These are phyloP conservation scores for Dactylellina haptotyla DNA, from an alignment of 2,329 filamentous ascomycete species.

Conservation along the genomic window DNA sequence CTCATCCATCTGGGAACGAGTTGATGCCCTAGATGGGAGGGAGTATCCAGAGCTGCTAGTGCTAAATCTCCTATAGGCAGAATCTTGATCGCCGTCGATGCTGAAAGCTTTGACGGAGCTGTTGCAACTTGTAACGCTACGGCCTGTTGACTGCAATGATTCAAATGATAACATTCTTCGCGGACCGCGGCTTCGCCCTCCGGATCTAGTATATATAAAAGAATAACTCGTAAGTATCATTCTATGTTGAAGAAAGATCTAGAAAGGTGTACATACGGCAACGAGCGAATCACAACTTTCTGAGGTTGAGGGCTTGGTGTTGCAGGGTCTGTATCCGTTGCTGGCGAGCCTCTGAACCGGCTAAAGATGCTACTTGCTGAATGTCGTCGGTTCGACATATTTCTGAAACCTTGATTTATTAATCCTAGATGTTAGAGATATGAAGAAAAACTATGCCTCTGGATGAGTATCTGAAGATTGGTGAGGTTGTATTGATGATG, in stretches of 20 bases:
- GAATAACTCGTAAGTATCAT: background rate
- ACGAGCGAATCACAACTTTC: background rate
- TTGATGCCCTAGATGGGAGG: too few species aligned
- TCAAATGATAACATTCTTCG: conserved; percentile 20
- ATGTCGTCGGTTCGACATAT: background rate
- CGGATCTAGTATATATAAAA: conserved; percentile 15
- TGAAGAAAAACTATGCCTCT: background rate
- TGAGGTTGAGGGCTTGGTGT: background rate
- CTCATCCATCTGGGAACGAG: too few species aligned
- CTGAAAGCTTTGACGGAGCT: background rate
- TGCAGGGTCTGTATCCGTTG: background rate
- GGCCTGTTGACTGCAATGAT: background rate
- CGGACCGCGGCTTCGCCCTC: conserved; percentile 16
- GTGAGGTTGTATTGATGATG: too few species aligned
- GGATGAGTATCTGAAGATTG: background rate
- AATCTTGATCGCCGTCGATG: background rate
- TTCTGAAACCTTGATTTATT: background rate
- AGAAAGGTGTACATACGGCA: conserved; percentile 30
- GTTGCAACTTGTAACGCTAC: background rate
- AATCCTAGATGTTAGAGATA: too few species aligned
- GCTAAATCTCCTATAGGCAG: background rate
- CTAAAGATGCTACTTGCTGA: background rate
- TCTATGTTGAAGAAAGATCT: background rate
- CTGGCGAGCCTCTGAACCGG: background rate
- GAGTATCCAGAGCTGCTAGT: background rate